Conservation (phyloP, 345 rosid genomes). For the Syzygium grande region DNA sequence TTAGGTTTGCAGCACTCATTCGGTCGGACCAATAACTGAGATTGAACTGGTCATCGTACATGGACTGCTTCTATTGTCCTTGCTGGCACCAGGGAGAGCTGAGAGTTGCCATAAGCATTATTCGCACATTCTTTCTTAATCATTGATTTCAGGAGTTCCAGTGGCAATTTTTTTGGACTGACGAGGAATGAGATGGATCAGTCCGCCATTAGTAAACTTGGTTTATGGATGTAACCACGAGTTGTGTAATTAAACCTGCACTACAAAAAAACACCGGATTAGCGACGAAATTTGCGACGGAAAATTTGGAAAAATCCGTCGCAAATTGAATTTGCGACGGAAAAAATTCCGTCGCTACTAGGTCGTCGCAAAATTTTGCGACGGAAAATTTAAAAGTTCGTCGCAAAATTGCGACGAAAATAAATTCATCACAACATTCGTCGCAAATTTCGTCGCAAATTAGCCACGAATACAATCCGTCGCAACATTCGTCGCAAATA, state of each 20-base stretch:
- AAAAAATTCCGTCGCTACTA: too few species aligned
- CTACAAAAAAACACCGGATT: too few species aligned
- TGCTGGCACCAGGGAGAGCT: not conserved
- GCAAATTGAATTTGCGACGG: too few species aligned
- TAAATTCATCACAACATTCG: too few species aligned
- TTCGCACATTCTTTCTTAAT: not conserved
- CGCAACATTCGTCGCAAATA: too few species aligned
- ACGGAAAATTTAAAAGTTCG: too few species aligned
- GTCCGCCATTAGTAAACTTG: not conserved
- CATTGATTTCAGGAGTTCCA: not conserved
- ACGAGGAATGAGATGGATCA: not conserved
- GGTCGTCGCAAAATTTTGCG: too few species aligned
- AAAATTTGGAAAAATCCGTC: too few species aligned
- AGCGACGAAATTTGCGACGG: too few species aligned
- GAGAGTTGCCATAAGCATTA: not conserved
- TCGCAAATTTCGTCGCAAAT: too few species aligned
- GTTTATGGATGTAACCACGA: not conserved
- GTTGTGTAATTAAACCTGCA: not conserved
- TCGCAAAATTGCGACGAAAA: too few species aligned
- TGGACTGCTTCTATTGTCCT: not conserved
- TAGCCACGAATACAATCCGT: too few species aligned
- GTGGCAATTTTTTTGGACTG: not conserved
- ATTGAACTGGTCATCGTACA: not conserved
- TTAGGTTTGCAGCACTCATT: not conserved
- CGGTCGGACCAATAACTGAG: not conserved